Conservation (phyloP, 257 asterid genomes). For the Penstemon newberryi region DNA sequence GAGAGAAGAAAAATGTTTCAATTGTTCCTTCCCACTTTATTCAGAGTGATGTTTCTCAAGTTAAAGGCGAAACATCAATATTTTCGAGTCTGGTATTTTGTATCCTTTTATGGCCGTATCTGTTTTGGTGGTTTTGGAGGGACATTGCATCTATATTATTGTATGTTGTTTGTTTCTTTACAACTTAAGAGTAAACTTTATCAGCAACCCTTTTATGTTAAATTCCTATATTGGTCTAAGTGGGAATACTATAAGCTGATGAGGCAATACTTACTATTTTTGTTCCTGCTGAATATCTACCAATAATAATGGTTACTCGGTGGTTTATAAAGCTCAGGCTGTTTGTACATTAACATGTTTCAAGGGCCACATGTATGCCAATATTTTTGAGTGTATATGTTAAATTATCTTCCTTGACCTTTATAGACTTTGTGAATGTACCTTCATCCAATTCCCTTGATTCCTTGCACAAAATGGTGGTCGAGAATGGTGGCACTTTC, state of each 20-base stretch:
- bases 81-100: conserved; percentile 69
- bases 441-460: conserved; percentile 72
- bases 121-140: conserved; percentile 3
- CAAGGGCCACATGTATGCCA: conserved; percentile 19
- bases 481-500: conserved; percentile 86
- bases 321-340: background rate
- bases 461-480: conserved; percentile 88
- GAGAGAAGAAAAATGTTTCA: conserved; percentile 59
- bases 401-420: conserved; percentile 58
- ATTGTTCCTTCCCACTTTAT: conserved; percentile 87
- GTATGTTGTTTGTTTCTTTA: conserved; percentile 16
- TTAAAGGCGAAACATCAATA: conserved; percentile 79
- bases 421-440: conserved; percentile 74
- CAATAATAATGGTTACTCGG: background rate
- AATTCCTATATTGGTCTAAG: background rate
- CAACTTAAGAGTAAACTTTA: background rate
- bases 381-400: conserved; percentile 13
- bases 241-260: background rate
- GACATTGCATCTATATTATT: conserved; percentile 5
- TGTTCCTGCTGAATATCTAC: background rate
- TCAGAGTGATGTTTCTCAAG: conserved; percentile 82
- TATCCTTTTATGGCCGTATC: conserved; percentile 54
- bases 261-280: conserved; percentile 1
- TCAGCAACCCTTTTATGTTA: conserved; percentile 3
- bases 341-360: conserved; percentile 18